Evolutionary conservation across 2,329 filamentous ascomycete genomes (phyloP).

Genomic region (Colletotrichum sansevieriae): DNA sequence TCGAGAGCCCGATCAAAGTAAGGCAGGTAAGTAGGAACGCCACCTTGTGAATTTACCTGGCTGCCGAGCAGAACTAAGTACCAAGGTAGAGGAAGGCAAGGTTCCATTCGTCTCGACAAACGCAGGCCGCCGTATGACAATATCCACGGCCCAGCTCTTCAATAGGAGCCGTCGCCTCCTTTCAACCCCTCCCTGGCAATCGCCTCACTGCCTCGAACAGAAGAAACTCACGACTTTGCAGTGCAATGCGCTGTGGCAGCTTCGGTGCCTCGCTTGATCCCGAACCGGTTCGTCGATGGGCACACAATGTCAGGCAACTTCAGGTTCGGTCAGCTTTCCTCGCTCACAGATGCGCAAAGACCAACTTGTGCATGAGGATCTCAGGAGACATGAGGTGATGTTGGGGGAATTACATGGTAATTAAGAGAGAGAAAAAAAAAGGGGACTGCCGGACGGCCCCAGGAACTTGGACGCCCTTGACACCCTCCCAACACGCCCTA

Average conservation of each 20-base stretch:
- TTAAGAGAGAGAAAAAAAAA: neutral
- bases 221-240: no score
- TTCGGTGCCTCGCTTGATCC: slow-evolving; percentile 5
- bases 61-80: no score
- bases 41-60: no score
- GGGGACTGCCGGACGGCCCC: slow-evolving; percentile 1
- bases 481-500: slow-evolving; percentile 1
- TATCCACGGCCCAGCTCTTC: no score
- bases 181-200: no score
- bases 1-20: no score
- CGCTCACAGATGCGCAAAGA: slow-evolving; percentile 14
- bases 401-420: neutral
- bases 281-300: neutral
- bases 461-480: slow-evolving; percentile 12
- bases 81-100: no score
- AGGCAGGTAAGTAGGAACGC: no score
- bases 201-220: neutral
- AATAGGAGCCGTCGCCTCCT: no score
- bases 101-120: no score
- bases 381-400: slow-evolving; percentile 10
- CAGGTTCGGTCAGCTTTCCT: neutral
- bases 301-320: slow-evolving; percentile 5
- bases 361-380: slow-evolving; percentile 13
- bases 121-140: no score
- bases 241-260: neutral